Base-by-base conservation (phyloP, 2,329 filamentous ascomycete species). In the Cryphonectria nitschkei region DNA sequence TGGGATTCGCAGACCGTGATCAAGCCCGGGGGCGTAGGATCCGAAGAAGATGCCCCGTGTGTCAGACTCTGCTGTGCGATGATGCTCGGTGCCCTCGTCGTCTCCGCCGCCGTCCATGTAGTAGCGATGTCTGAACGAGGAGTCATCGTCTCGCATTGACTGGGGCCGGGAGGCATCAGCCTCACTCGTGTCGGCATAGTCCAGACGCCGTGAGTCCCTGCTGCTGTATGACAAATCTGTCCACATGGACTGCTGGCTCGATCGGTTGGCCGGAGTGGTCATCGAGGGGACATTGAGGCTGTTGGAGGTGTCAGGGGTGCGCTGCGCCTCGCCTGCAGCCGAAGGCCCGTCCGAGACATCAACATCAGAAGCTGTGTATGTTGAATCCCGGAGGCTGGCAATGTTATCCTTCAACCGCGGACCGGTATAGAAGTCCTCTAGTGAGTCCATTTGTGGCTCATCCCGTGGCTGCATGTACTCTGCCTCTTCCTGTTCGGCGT, bases 171-270 rank as follows among this genome's bases (percentile, higher is more conserved):
- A 72, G 61, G 80, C 78, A 7, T 79, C 80, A 52, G 80, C 80
- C 41, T 87, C 85, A 29, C 81, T 82, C 70, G 86, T 89, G 19
- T 72, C 70, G n/a, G 69, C 63, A 34, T 71, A 73, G 26, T 73
- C 71, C n/a, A 73, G 62, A 22, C 71, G 69, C 19, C 71, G 71
- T 6, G 71, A 73, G 52, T 73, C 71, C 61, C 71, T 66, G 54
- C 71, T 73, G 34, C 71, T 73, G 52, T 73, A 73, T 0, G 87
- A 88, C 72, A 87, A 85, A 75, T 90, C 87, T 37, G 88, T 89
- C 88, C 88, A 90, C n/a, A 83, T 81, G 1, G 87, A 88, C 68
- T 86, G 84, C 65, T 88, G 85, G 73, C 87, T 89, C 29, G 80
- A 78, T 52, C 87, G 82, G 71, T 88, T 81, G 71, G 80, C 78